A percentile compares a stretch with the other conserved stretches of the same genome.
Conservation (phyloP, 805 yeast genomes). For the Ogataea siamensis region DNA sequence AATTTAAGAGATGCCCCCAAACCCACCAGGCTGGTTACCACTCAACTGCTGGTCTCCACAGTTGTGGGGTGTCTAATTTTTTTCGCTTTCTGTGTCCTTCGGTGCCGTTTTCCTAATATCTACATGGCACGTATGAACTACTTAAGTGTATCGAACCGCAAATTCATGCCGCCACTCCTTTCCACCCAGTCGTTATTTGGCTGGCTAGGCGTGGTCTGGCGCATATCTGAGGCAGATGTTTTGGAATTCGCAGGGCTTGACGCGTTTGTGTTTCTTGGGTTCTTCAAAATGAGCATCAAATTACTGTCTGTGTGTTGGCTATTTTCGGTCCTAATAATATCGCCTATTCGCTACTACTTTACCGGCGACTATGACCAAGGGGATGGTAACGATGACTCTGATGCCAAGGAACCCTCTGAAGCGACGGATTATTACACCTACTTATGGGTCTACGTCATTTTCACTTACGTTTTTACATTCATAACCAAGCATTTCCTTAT, state of each 20-base stretch:
- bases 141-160: conserved; percentile 37
- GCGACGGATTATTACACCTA: conserved; percentile 49
- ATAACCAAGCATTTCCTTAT: conserved; percentile 59
- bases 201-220: conserved; percentile 71
- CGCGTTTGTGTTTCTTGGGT: conserved; percentile 87
- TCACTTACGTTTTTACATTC: conserved; percentile 82
- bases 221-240: conserved; percentile 69
- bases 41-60: conserved; percentile 72
- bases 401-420: conserved; percentile 16
- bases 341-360: conserved; percentile 80
- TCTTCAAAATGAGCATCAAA: conserved; percentile 84
- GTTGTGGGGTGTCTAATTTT: conserved; percentile 69
- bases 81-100: conserved; percentile 62
- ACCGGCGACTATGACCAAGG: conserved; percentile 78
- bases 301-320: conserved; percentile 61
- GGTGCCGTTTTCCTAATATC: conserved; percentile 74
- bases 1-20: conserved; percentile 33
- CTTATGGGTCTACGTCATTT: conserved; percentile 82
- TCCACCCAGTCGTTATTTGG: conserved; percentile 63
- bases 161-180: conserved; percentile 55
- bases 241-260: conserved; percentile 91
- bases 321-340: conserved; percentile 70
- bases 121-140: conserved; percentile 76
- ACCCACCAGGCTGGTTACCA: conserved; percentile 58
- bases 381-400: conserved; percentile 36